Base-by-base conservation (phyloP, 495 filamentous ascomycete species). In the Evernia prunastri region DNA sequence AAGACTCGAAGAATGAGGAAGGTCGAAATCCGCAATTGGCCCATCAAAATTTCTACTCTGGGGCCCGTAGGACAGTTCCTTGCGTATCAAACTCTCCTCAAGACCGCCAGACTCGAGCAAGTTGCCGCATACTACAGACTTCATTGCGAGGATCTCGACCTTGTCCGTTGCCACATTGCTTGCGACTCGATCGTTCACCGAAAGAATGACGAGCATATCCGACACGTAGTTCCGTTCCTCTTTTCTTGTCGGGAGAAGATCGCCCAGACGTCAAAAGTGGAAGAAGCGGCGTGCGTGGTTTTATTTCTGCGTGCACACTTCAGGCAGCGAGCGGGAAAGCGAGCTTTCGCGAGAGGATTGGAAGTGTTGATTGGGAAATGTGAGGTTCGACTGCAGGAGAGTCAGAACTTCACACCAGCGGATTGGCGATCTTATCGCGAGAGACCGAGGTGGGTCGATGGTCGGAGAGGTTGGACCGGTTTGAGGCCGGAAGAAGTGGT, bases 391-490 rank as follows among this genome's bases (percentile, higher is more conserved):
- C 45, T 49, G 45, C 45, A 49, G 45, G 27, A 27, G 45, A 49
- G 1, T 27, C 4, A 49, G 23, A 4, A 13, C 7, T 49, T 49
- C 23, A 49, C 23, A 49, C 23, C 45, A 3, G 45, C 10, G 7
- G 45, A 49, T 49, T 49, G 45, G 45, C 45, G 45, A 23, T 27
- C 45, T n/a, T 49, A 49, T 27, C 12, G 23, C 12, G 23, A 49
- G 23, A 49, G 31, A 9, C 35, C 56, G 35, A 58, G 56, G 20
- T 40, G 53, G 53, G 29, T 17, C 12, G 56, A 37, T 25, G 56
- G 56, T 20, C 39, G 35, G 37, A 58, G 18, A 36, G 56, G 56
- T 17, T 58, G 35, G 56, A 58, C 56, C n/a, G 56, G 33, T 4
- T 40, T 58, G 56, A 58, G 9, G 23, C 45, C 45, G n/a, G 45